Conservation (phyloP, 345 rosid species). For the Bruguiera sexangula region DNA sequence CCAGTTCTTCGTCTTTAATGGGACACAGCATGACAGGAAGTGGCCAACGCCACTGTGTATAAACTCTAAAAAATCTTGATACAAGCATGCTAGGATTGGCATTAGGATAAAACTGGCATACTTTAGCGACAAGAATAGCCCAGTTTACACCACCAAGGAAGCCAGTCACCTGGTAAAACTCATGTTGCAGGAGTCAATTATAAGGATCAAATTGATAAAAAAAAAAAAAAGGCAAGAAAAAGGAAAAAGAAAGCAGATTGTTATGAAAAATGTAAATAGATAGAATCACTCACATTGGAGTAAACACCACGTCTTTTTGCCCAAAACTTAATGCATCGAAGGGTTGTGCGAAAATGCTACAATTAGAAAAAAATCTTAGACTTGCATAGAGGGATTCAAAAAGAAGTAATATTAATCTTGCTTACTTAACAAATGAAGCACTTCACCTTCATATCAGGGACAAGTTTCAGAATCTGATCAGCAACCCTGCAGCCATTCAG, state of each 20-base stretch:
- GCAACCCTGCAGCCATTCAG: conserved; percentile 35
- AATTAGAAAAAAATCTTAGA: not conserved
- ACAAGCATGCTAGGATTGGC: conserved; percentile 72
- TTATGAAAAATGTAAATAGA: not conserved
- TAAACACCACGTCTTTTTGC: conserved; percentile 72
- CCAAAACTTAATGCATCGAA: conserved; percentile 69
- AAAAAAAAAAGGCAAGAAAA: not conserved
- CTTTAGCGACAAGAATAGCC: conserved; percentile 72
- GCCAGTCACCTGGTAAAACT: conserved; percentile 53
- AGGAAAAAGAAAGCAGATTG: not conserved
- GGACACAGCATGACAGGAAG: conserved; percentile 77
- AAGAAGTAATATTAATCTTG: no score
- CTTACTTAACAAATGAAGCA: no score
- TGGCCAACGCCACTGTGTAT: conserved; percentile 79
- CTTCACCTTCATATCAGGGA: conserved; percentile 21
- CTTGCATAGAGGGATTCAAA: no score
- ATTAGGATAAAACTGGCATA: conserved; percentile 77
- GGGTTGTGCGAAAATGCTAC: conserved; percentile 61
- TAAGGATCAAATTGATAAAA: conserved; percentile 5
- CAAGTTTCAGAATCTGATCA: conserved; percentile 30
- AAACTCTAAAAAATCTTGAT: conserved; percentile 65
- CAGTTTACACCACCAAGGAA: conserved; percentile 76
- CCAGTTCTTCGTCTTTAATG: conserved; percentile 60
- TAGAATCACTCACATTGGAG: conserved; percentile 52
- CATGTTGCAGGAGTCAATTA: not conserved